phyloP scores from a whole-genome alignment of 2,329 filamentous ascomycete genomes.

The Tolypocladium guangdongense region DNA sequence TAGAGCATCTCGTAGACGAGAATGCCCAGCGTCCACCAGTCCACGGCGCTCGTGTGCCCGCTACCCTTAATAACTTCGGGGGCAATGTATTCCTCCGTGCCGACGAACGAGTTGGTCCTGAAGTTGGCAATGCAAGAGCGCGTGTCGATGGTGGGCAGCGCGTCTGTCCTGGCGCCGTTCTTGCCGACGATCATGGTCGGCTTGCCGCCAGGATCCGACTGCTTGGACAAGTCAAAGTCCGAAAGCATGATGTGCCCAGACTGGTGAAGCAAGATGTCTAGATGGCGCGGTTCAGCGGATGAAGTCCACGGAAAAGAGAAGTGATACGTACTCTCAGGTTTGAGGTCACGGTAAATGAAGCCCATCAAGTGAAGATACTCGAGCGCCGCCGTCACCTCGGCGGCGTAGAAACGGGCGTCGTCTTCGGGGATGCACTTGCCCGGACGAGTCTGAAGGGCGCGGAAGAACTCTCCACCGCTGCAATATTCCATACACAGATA shows the following conservation, averaged over 20 bases:
- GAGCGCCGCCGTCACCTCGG: conserved; percentile 89
- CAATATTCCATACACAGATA: conserved; percentile 99
- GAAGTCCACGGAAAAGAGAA: neutral
- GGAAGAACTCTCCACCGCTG: conserved; percentile 96
- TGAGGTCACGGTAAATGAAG: conserved; percentile 96
- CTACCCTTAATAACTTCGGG: conserved; percentile 98
- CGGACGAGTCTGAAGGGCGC: conserved; percentile 87
- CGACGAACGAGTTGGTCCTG: conserved; percentile 95
- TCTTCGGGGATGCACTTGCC: conserved; percentile 97
- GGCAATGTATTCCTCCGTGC: conserved; percentile 97
- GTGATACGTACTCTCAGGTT: conserved; percentile 76
- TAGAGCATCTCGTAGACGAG: conserved; percentile 98
- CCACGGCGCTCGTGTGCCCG: conserved; percentile 93
- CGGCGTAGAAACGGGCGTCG: conserved; percentile 92
- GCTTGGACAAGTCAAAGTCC: conserved; percentile 96
- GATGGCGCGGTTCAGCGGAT: neutral
- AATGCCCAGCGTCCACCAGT: conserved; percentile 98
- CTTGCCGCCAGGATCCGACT: conserved; percentile 89
- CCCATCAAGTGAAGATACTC: conserved; percentile 98
- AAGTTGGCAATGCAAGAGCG: conserved; percentile 98
- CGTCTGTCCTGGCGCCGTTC: conserved; percentile 75
- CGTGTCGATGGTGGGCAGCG: conserved; percentile 92
- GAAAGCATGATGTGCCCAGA: conserved; percentile 99
- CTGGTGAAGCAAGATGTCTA: conserved; percentile 93
- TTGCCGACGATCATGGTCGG: conserved; percentile 96